A percentile compares a stretch with the other conserved stretches of the same genome.
phyloP scores from a whole-genome alignment of 2,329 filamentous ascomycete species.

The Neofusicoccum laricinum region DNA sequence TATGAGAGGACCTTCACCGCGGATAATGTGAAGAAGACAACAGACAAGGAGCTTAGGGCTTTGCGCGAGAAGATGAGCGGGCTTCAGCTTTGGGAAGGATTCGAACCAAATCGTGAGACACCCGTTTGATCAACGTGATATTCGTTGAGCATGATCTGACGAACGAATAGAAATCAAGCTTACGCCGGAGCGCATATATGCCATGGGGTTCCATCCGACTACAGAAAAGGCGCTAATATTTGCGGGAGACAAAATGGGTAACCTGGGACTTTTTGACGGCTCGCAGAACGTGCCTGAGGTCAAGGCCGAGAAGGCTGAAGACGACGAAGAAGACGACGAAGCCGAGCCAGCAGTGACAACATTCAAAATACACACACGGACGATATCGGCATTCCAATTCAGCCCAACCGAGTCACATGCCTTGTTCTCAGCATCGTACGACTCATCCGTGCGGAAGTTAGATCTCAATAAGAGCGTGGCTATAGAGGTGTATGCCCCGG shows the following conservation, averaged over 20 bases:
- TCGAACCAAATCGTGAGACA: slow-evolving; percentile 69
- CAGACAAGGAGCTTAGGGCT: slow-evolving; percentile 69
- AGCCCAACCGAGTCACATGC: slow-evolving; percentile 69
- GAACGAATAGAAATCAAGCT: slow-evolving; percentile 73
- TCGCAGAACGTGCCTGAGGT: slow-evolving; percentile 62
- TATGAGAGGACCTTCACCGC: slow-evolving; percentile 81
- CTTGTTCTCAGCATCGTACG: slow-evolving; percentile 85
- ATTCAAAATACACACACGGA: slow-evolving; percentile 85
- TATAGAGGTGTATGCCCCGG: slow-evolving; percentile 75
- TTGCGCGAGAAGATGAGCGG: slow-evolving; percentile 74
- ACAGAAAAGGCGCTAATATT: slow-evolving; percentile 84
- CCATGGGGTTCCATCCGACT: slow-evolving; percentile 84
- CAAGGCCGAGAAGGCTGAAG: slow-evolving; percentile 61
- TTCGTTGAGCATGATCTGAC: neutral
- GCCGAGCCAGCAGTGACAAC: slow-evolving; percentile 79
- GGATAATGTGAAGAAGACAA: slow-evolving; percentile 78
- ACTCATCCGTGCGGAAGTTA: slow-evolving; percentile 83
- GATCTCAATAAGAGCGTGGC: slow-evolving; percentile 80
- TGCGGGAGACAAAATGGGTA: slow-evolving; percentile 90
- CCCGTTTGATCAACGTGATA: neutral
- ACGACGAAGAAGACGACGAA: slow-evolving; percentile 62
- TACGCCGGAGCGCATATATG: slow-evolving; percentile 81
- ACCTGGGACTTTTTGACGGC: slow-evolving; percentile 86
- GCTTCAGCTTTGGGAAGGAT: slow-evolving; percentile 77
- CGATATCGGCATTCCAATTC: slow-evolving; percentile 82